Base-by-base conservation (phyloP, 805 yeast species). In the Candida krabiensis region DNA sequence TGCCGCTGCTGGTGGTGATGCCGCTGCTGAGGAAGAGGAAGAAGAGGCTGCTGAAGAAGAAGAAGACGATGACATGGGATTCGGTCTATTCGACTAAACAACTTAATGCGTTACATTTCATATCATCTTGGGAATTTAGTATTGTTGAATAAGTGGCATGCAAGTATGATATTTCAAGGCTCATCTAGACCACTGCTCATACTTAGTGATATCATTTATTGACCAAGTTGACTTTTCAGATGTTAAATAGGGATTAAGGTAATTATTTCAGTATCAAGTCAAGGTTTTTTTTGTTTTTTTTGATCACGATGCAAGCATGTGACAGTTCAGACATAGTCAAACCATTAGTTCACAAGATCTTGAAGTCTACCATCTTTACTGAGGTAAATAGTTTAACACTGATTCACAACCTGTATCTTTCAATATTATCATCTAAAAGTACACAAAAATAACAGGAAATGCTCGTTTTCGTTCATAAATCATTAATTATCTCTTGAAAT, bases 21-120 rank as follows among this genome's bases (percentile, higher is more conserved):
- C 71, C 43, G 95, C 70, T 45, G 93, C 67, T 45, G 93, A 70
- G 57, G 86, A 67, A 55, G 82, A 71, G 60, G 88, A 75, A 61
- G 90, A 71, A 58, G 82, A 63, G 54, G 83, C 63, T 55, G 77
- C 67, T 53, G 75, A 69, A 62, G 80, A 72, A 61, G 70, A 69
- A 58, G 80, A 75, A 69, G 84, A 78, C 65, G 77, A 78, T 53
- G 91, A 83, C 73, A 83, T 86, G 95, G 96, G 95, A 63, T 62
- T 64, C 66, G 67, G 67, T 56, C 54, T 64, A 47, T 64, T 64
- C 56, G 69, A 62, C 52, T 64, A 64, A 47, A 43, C 33, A 34
- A 28, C 30, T 38, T 34, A 35, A 42, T 29, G 24, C 24, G 11
- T 27, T n/a, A 29, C 19, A 13, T 17, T 12, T 14, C 19, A 15